Base-by-base conservation (phyloP, 2,329 filamentous ascomycete genomes). In the Didymella lethalis region DNA sequence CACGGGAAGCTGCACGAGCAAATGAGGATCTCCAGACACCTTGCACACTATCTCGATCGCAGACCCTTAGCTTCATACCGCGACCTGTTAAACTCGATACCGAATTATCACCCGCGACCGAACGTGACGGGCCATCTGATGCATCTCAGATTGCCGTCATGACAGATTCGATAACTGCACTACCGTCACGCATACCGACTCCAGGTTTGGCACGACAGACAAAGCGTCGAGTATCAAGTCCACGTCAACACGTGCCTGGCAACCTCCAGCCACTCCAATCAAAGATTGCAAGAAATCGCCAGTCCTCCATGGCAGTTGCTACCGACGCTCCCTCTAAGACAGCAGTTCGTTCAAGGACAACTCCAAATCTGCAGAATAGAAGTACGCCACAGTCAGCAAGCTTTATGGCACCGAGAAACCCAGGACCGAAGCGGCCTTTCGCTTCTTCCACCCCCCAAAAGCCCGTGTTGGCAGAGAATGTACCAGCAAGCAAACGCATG, bases 11-110 rank as follows among this genome's bases (percentile, higher is more conserved):
- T 23, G 20, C 45, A 7, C 38, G n/a, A 16, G 16, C 46, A 8
- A 36, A 20, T 46, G 47, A 40, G 25, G 46, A 46, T 23, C 6
- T 70, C 25, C 52, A 57, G 2, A 70, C 64, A 20, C 65, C 65
- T 1, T 68, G 57, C 46, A 55, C 66, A 38, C 49, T 73, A 5
- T 68, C 71, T 25, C 68, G 71, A 47, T 72, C 72, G 23, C 71
- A 64, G 26, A 75, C 74, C 14, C 59, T 71, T 60, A 75, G 72
- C 63, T 73, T 67, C 63, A 73, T 77, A 41, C 72, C 75, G 10
- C 68, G 69, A 5, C 67, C 67, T 3, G 63, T 61, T 32, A 64
- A 61, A 29, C 53, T 50, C 2, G 65, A 58, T 18, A 61, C 62
- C 28, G 52, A 57, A 20, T 54, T 57, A 1, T 61, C 20, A 10